Base-by-base conservation (phyloP, 345 rosid genomes). In the Firmiana major region DNA sequence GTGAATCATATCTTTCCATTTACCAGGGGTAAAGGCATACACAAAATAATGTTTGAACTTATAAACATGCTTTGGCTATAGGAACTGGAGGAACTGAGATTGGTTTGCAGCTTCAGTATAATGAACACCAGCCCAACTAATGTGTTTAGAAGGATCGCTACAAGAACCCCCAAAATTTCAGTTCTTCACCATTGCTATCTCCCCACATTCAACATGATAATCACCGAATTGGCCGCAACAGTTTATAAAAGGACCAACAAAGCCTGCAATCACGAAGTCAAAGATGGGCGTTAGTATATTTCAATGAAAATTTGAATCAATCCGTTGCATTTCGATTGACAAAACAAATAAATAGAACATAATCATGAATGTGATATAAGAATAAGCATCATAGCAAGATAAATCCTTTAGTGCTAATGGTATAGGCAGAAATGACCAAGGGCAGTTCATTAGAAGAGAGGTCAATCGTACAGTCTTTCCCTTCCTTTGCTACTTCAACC, bases 91-190 rank as follows among this genome's bases (percentile, higher is more conserved):
- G 81, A 21, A 77, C 87, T 9, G 85, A 79, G 38, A 75, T 15
- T 48, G 70, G 28, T 78, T 80, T 8, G 85, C 84, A 46, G 85
- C 85, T 59, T 85, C 76, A 24, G 83, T 74, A 36, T 80, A 72
- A 68, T 85, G 85, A 26, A 46, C 0, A 19, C 85, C 59, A 68
- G 82, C 87, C 83, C 83, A 82, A 28, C 74, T 80, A 21, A 85
- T 73, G 16, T 71, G 58, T 46, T 75, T 58, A 16, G 77, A 74
- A 28, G 85, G 83, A 21, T 81, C 58, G 7, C 69, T 40, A 38
- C 85, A 79, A 1, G 80, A 16, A 49, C 21, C 48, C 6, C 75
- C 79, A 55, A 12, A 7, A 79, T 43, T 31, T 43, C 69, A n/a
- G 78, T 70, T 24, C 81, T 84, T 79, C 24, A 46, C 51, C 13